Percentiles rank a stretch among this genome's conserved stretches.
These are phyloP conservation scores for Barnettozyma populi DNA, from an alignment of 805 yeast species.

Conservation along the genomic window DNA sequence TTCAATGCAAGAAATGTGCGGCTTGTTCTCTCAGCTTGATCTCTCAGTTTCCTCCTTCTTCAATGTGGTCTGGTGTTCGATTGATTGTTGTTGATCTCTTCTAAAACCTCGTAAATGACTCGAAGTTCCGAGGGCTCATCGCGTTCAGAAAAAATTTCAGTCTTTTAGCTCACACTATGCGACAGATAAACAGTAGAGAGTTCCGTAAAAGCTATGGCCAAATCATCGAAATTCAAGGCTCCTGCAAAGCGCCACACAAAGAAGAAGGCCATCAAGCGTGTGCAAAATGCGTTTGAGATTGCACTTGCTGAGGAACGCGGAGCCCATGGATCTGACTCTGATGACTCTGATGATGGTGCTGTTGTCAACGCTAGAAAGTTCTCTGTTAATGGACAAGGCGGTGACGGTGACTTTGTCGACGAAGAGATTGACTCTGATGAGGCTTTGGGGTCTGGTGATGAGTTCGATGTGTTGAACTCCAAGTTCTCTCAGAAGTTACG, in stretches of 20 bases:
- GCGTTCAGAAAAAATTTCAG: not conserved
- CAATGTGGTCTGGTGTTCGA: not conserved
- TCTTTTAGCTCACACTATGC: not conserved
- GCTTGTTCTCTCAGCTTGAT: not conserved
- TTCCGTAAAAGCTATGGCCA: not conserved
- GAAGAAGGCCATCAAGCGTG: slow-evolving; percentile 31
- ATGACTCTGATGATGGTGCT: slow-evolving; percentile 30
- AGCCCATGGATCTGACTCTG: slow-evolving; percentile 28
- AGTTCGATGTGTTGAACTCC: slow-evolving; percentile 55
- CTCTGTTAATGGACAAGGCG: slow-evolving; percentile 23
- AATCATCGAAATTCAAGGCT: slow-evolving; percentile 12
- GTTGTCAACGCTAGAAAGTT: slow-evolving; percentile 32
- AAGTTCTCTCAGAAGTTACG: slow-evolving; percentile 66
- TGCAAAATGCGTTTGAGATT: slow-evolving; percentile 45
- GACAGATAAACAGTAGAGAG: not conserved
- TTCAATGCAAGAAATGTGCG: not conserved
- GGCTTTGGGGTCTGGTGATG: slow-evolving; percentile 80
- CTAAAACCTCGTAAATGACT: slow-evolving; percentile 1
- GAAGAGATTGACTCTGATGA: slow-evolving; percentile 82
- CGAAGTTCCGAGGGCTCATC: slow-evolving; percentile 5
- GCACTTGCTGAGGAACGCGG: slow-evolving; percentile 27
- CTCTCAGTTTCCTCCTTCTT: no score
- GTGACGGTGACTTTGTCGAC: slow-evolving; percentile 40
- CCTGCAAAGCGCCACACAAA: slow-evolving; percentile 3
- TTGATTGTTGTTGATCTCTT: not conserved